Base-by-base conservation (phyloP, 257 asterid genomes). In the Leptodermis oblonga region DNA sequence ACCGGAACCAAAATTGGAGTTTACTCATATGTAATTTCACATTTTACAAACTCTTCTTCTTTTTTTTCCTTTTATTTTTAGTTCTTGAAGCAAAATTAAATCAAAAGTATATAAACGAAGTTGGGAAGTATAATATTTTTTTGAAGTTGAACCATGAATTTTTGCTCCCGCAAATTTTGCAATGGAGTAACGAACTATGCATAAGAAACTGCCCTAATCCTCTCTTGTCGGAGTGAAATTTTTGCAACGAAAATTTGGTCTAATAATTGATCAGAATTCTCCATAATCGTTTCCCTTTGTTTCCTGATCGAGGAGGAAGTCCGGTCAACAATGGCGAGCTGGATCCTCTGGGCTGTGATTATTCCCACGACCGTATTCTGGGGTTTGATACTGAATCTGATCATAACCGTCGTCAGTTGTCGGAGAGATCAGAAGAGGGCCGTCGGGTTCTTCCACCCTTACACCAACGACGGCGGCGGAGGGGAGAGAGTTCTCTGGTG, bases 401-500 rank as follows among this genome's bases (percentile, higher is more conserved):
- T 70, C 25, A 30, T 51, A 9, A 43, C 63, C 55, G 65, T 79
- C 56, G 17, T 83, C 43, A 33, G 42, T 51, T 63, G 70, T 65
- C 83, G 95, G 58, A 76, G 84, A 53, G 80, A 75, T 70, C 82
- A 76, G 65, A 86, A 77, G 62, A 84, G 67, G 72, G 85, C 88
- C 0, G 86, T 82, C 6, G 98, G 86, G 52, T 81, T 93, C 82
- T 93, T 93, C 80, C 97, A 93, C 48, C 96, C 99, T 0, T 90
- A 81, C 87, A 88, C 99, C 67, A 88, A 90, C 70, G 97, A 94
- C 67, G 99, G 99, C 65, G 97, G 99, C 52, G 97, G 97, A n/a
- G 99, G 96, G 41, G 97, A 94, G 84, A 84, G 99, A 59, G 96
- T 94, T 46, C 86, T 94, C 25, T 90, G 97, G 99, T 94, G 99